These are phyloP conservation scores for Amanita exitialis DNA, from an alignment of 768 basidiomycete genomes.

Conservation along the genomic window DNA sequence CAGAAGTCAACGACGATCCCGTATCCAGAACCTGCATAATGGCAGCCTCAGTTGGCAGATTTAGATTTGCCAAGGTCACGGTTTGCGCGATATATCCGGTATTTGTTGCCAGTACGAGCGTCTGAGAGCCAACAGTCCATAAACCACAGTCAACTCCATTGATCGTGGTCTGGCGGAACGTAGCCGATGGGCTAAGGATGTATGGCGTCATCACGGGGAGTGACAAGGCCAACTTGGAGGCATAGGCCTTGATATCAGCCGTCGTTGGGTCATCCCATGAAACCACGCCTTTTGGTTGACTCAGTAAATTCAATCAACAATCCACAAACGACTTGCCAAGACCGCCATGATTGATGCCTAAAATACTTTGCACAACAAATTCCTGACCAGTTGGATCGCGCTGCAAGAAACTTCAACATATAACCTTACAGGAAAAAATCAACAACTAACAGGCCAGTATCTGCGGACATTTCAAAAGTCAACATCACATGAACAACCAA, in stretches of 20 bases:
- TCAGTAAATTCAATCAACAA: not conserved
- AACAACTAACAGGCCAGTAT: conserved; percentile 37
- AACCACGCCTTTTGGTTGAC: conserved; percentile 25
- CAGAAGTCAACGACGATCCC: conserved; percentile 18
- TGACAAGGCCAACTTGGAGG: conserved; percentile 37
- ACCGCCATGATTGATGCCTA: conserved; percentile 65
- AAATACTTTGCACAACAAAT: conserved; percentile 52
- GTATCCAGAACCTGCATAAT: conserved; percentile 25
- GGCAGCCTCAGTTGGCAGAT: conserved; percentile 11
- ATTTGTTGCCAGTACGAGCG: conserved; percentile 42
- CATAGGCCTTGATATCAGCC: conserved; percentile 39
- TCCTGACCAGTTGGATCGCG: conserved; percentile 59
- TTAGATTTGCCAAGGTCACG: conserved; percentile 22
- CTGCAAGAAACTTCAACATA: conserved; percentile 9
- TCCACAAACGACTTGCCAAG: conserved; percentile 26
- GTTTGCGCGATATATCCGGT: conserved; percentile 29
- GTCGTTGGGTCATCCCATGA: conserved; percentile 48
- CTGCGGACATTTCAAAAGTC: conserved; percentile 11
- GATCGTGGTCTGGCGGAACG: conserved; percentile 28
- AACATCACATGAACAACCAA: not conserved
- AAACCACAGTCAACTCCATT: conserved; percentile 38
- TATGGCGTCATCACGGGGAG: conserved; percentile 35
- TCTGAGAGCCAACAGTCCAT: conserved; percentile 32
- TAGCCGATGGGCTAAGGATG: conserved; percentile 31
- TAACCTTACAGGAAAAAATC: not conserved